phyloP scores from a whole-genome alignment of 106 monocot species.

The Amphibolis antarctica region DNA sequence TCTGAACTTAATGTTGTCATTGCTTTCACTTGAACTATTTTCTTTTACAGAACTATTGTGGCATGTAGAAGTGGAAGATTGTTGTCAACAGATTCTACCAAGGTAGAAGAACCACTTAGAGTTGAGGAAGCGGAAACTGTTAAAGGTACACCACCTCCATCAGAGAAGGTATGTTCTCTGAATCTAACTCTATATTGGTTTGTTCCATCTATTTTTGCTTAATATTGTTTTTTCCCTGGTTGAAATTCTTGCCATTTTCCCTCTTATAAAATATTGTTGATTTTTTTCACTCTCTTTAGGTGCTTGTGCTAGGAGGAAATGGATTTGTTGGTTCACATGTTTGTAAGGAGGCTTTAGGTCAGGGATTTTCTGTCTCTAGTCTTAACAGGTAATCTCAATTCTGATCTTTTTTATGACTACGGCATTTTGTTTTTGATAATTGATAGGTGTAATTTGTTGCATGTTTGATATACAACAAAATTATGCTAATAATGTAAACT shows the following conservation, averaged over 20 bases:
- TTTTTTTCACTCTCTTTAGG: constrained; percentile 23
- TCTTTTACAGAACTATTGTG: constrained; percentile 15
- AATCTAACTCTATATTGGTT: not conserved
- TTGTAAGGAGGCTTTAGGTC: constrained; percentile 79
- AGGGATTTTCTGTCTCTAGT: constrained; percentile 70
- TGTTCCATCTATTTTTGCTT: not conserved
- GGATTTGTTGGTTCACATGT: constrained; percentile 97
- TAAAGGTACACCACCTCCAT: constrained; percentile 34
- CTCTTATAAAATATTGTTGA: not conserved
- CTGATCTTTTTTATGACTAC: not conserved
- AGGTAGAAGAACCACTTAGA: constrained; percentile 61
- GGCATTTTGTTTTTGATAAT: no score
- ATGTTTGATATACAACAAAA: no score
- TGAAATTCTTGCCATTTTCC: not conserved
- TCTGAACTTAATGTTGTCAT: not conserved
- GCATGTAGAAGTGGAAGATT: constrained; percentile 29
- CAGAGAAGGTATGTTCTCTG: constrained; percentile 45
- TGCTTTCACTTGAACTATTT: not conserved
- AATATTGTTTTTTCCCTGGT: not conserved
- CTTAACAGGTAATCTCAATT: constrained; percentile 82
- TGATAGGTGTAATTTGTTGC: no score
- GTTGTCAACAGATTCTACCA: constrained; percentile 56
- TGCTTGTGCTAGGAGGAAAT: constrained; percentile 92
- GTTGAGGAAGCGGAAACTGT: constrained; percentile 87
- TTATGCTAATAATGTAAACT: no score